These are phyloP conservation scores for Mycena latifolia DNA, from an alignment of 768 basidiomycete species.

Conservation along the genomic window DNA sequence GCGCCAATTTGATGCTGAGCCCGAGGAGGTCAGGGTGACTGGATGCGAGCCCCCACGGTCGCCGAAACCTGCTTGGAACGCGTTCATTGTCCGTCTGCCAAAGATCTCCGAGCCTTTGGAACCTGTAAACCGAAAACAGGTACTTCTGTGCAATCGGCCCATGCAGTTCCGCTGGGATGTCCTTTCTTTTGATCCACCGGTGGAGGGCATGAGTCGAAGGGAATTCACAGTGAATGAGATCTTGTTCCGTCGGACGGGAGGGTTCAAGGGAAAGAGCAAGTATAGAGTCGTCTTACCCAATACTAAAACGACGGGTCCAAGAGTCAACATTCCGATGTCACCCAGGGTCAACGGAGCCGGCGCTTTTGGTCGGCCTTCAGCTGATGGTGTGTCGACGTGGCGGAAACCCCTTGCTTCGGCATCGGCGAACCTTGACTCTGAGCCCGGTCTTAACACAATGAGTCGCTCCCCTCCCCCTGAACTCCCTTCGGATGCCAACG, in stretches of 20 bases:
- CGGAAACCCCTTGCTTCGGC: conserved; percentile 49
- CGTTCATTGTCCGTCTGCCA: conserved; percentile 64
- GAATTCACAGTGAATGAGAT: conserved; percentile 76
- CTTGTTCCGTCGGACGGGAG: conserved; percentile 62
- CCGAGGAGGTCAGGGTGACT: conserved; percentile 62
- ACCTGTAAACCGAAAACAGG: conserved; percentile 61
- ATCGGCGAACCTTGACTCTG: conserved; percentile 36
- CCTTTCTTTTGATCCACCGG: conserved; percentile 78
- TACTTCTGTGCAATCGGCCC: conserved; percentile 55
- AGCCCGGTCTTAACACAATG: conserved; percentile 60
- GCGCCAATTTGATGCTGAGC: conserved; percentile 50
- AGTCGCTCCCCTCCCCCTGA: conserved; percentile 80
- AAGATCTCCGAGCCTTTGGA: conserved; percentile 54
- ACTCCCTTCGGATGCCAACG: conserved; percentile 44
- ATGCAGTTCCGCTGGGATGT: conserved; percentile 69
- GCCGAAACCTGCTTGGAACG: conserved; percentile 54
- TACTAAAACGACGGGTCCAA: conserved; percentile 43
- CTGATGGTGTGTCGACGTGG: conserved; percentile 59
- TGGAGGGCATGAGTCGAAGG: conserved; percentile 70
- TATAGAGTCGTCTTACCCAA: conserved; percentile 59
- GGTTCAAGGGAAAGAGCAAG: conserved; percentile 53
- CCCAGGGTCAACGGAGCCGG: conserved; percentile 43
- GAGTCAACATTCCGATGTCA: conserved; percentile 45
- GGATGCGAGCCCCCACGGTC: conserved; percentile 61
- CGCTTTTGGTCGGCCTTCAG: conserved; percentile 57